Evolutionary conservation across 1,284 basidiomycete genomes (phyloP).

Genomic region (Ganoderma boninense): DNA sequence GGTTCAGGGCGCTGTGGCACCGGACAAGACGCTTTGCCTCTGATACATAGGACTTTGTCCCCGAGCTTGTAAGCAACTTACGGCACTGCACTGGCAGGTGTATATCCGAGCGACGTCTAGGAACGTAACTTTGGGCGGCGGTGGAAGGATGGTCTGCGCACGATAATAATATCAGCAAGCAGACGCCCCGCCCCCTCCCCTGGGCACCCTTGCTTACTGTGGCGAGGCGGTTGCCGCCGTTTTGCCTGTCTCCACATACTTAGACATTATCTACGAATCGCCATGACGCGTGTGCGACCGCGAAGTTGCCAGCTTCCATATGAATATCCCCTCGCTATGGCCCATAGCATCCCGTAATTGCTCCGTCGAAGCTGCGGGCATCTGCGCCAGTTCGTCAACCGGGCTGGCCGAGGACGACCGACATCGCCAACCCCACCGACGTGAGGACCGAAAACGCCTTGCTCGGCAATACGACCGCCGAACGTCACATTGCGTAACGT

Average conservation of each 20-base stretch:
- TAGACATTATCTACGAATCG: not conserved
- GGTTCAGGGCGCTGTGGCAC: not conserved
- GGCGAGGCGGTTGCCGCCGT: not conserved
- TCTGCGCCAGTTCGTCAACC: not conserved
- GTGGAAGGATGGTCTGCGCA: not conserved
- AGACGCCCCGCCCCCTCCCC: not conserved
- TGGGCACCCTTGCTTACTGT: not conserved
- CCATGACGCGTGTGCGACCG: not conserved
- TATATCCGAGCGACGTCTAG: not conserved
- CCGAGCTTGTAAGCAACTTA: not conserved
- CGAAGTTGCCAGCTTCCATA: not conserved
- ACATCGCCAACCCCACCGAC: not conserved
- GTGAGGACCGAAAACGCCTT: not conserved
- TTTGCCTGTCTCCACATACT: not conserved
- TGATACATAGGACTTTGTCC: not conserved
- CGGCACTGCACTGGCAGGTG: not conserved
- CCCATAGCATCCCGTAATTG: not conserved
- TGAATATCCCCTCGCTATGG: not conserved
- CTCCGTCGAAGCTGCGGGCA: not conserved
- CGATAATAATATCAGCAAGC: not conserved
- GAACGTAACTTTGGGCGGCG: not conserved
- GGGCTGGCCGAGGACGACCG: not conserved
- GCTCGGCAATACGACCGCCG: not conserved
- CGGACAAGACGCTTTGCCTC: not conserved
- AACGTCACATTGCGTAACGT: not conserved